phyloP scores from a whole-genome alignment of 345 rosid species.

The Rhodomyrtus tomentosa region DNA sequence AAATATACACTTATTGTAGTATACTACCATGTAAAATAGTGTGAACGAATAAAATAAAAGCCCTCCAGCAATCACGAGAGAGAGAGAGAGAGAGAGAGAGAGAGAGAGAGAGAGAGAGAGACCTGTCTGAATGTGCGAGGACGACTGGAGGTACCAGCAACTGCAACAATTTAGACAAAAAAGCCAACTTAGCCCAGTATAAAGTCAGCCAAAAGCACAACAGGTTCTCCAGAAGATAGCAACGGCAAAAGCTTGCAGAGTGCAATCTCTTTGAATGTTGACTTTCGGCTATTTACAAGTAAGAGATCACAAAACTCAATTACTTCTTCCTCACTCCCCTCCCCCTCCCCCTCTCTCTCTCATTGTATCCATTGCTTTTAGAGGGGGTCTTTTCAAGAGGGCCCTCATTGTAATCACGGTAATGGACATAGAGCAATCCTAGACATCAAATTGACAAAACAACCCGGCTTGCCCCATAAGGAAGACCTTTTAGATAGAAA shows the following conservation, averaged over 20 bases:
- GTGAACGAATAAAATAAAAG: neutral
- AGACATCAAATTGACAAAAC: neutral
- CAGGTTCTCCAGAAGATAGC: neutral
- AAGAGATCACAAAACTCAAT: neutral
- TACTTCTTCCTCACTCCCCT: too few species aligned
- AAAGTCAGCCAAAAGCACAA: neutral
- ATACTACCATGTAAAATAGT: neutral
- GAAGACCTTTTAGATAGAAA: neutral
- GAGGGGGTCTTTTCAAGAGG: neutral
- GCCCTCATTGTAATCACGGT: neutral
- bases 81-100: neutral
- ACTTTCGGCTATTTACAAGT: neutral
- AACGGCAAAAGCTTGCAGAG: neutral
- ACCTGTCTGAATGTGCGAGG: slow-evolving; percentile 83
- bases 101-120: neutral
- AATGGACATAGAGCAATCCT: neutral
- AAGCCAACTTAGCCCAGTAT: neutral
- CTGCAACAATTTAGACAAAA: slow-evolving; percentile 24
- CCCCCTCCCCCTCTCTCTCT: neutral
- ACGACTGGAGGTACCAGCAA: slow-evolving; percentile 77
- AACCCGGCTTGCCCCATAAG: neutral
- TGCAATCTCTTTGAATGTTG: neutral
- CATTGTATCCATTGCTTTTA: neutral
- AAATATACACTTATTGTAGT: neutral
- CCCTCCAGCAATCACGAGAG: neutral